Base-by-base conservation (phyloP, 441 rosid species). In the Daphne laureola region DNA sequence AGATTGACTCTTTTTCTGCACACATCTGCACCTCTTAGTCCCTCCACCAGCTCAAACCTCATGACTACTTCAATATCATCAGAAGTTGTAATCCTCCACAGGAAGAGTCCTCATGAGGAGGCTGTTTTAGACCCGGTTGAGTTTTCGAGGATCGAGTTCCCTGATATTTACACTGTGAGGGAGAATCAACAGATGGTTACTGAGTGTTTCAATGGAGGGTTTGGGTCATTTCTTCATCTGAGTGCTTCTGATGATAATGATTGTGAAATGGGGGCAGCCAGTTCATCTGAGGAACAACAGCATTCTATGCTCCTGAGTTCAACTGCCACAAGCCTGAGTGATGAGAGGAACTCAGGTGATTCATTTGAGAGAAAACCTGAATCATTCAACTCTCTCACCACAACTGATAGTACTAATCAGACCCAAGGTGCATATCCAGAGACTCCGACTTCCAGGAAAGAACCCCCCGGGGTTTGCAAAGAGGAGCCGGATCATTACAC, bases 121-220 rank as follows among this genome's bases (percentile, higher is more conserved):
- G 76, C 50, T 5, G 61, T 66, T 27, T 52, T 71, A 14, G 80
- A 74, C 61, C 78, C 82, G 0, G 72, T 82, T 14, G 93, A 86
- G 57, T 91, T 80, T 74, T 74, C 95, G 0, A 74, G 90, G 79
- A 75, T 88, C 7, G 98, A 91, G 60, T 86, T 91, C 65, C 98
- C 96, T 16, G 96, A 88, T 55, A 67, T 86, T 36, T 68, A 55
- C 46, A 75, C 76, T 55, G 95, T 53, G 7, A 64, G 59, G 44
- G 89, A 88, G 77, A 84, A 88, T 57, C 93, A 88, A 62, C 63
- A 73, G 31, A 86, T 91, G 96, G 91, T 81, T 17, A 76, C 81
- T 0, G 86, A 86, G 69, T 86, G 80, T 55, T 84, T 85, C 55
- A 66, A 76, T 49, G 76, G 82, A 0, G 77, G 65, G 26, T 17